Conservation (phyloP, 805 yeast genomes). For the Clavispora phyllophila region DNA sequence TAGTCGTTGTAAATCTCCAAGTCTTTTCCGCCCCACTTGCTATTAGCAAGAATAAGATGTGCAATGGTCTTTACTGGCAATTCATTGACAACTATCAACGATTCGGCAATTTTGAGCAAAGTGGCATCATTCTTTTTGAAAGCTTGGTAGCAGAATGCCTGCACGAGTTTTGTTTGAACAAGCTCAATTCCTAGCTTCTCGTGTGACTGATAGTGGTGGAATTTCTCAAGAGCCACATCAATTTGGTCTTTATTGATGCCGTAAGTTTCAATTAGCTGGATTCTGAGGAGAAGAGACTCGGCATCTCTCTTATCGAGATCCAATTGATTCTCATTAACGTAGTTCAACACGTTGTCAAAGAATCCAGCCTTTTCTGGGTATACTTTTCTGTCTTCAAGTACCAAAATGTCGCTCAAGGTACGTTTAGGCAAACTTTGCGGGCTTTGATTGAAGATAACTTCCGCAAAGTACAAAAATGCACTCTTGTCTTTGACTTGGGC, state of each 20-base stretch:
- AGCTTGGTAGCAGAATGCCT: constrained; percentile 37
- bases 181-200: constrained; percentile 36
- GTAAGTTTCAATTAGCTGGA: constrained; percentile 27
- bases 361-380: not conserved
- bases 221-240: constrained; percentile 30
- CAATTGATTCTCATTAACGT: constrained; percentile 18
- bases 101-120: constrained; percentile 34
- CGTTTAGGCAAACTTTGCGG: constrained; percentile 12
- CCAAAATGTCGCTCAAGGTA: constrained; percentile 6
- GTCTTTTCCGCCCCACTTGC: constrained; percentile 36
- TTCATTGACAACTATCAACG: constrained; percentile 23
- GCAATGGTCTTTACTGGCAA: constrained; percentile 32
- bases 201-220: constrained; percentile 34
- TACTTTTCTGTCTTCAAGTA: not conserved
- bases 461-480: constrained; percentile 11
- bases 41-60: constrained; percentile 36
- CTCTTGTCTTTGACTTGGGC: not conserved
- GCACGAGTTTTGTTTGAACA: constrained; percentile 37
- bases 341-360: constrained; percentile 11
- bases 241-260: constrained; percentile 29
- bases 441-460: constrained; percentile 7
- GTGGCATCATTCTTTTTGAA: constrained; percentile 22
- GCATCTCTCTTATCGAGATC: constrained; percentile 22
- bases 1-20: constrained; percentile 43
- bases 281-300: constrained; percentile 27